Evolutionary conservation across 192 early-diverging fungal species (phyloP).

Genomic region (Backusella psychrophila): DNA sequence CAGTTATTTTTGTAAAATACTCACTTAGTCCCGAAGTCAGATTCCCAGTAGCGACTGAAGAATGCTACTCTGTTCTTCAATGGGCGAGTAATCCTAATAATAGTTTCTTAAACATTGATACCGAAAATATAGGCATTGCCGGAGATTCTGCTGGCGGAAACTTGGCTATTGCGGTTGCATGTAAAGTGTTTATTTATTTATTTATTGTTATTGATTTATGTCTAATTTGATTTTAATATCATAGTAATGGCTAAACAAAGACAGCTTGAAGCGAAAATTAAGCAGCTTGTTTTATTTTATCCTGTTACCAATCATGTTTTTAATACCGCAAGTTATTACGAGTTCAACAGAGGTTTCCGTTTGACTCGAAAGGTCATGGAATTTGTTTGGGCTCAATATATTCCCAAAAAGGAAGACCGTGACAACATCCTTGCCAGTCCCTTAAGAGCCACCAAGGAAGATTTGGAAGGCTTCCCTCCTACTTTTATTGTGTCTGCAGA

Average conservation of each 20-base stretch:
- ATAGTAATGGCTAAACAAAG: slow-evolving; percentile 10
- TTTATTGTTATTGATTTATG: background rate
- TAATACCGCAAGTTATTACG: slow-evolving; percentile 8
- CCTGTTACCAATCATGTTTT: slow-evolving; percentile 5
- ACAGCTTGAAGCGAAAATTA: background rate
- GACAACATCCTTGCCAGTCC: background rate
- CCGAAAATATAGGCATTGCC: slow-evolving; percentile 2
- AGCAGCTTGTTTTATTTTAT: slow-evolving; percentile 12
- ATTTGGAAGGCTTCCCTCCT: slow-evolving; percentile 8
- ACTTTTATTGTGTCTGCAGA: slow-evolving; percentile 27
- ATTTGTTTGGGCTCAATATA: slow-evolving; percentile 17
- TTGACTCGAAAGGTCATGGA: slow-evolving; percentile 3
- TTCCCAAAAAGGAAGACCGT: background rate
- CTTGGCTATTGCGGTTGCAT: background rate
- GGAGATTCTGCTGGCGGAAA: slow-evolving; percentile 31
- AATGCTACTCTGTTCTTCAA: slow-evolving; percentile 17
- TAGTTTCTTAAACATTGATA: background rate
- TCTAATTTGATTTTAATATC: background rate
- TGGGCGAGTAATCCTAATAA: background rate
- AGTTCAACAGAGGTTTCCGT: background rate
- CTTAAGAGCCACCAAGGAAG: background rate
- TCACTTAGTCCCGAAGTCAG: slow-evolving; percentile 16
- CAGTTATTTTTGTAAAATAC: slow-evolving; percentile 22
- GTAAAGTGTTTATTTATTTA: background rate
- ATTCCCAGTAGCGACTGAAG: slow-evolving; percentile 13